Evolutionary conservation across 2,329 filamentous ascomycete species (phyloP).

Genomic region (Chaetomium olivaceum): DNA sequence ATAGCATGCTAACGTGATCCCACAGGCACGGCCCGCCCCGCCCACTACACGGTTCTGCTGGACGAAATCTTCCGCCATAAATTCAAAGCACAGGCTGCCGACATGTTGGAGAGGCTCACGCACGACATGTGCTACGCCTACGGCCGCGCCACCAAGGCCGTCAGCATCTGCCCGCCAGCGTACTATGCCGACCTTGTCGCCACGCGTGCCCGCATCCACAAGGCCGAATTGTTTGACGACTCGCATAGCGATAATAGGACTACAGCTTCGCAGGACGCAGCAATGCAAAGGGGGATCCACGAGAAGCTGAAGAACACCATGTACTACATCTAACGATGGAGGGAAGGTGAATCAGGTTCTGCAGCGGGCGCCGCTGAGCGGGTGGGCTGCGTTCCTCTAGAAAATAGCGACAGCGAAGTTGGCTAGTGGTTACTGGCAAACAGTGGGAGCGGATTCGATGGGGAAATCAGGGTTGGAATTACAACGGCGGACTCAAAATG

Average conservation of each 20-base stretch:
- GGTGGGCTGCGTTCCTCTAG: background rate
- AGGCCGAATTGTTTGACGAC: slow-evolving; percentile 61
- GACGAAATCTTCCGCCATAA: slow-evolving; percentile 64
- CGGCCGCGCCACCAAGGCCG: slow-evolving; percentile 82
- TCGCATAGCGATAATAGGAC: background rate
- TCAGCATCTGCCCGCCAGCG: slow-evolving; percentile 82
- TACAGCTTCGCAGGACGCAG: background rate
- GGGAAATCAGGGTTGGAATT: background rate
- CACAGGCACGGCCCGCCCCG: slow-evolving; percentile 69
- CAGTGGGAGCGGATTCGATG: background rate
- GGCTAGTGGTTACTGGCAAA: background rate
- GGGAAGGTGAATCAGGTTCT: background rate
- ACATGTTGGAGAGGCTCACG: slow-evolving; percentile 70
- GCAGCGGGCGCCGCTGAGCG: background rate
- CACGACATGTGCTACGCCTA: slow-evolving; percentile 82
- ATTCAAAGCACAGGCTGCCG: slow-evolving; percentile 50
- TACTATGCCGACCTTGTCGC: slow-evolving; percentile 90
- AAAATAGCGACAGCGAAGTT: background rate
- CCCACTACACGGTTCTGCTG: slow-evolving; percentile 77
- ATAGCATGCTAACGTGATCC: background rate
- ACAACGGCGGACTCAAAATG: too few relatives aligned
- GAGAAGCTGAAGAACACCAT: slow-evolving; percentile 48
- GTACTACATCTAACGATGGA: slow-evolving; percentile 55
- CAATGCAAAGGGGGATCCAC: slow-evolving; percentile 42
- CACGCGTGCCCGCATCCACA: slow-evolving; percentile 72